Evolutionary conservation across 768 basidiomycete genomes (phyloP), one percentile per base, ranked within the genome.

Genomic region (Mycena amicta): DNA sequence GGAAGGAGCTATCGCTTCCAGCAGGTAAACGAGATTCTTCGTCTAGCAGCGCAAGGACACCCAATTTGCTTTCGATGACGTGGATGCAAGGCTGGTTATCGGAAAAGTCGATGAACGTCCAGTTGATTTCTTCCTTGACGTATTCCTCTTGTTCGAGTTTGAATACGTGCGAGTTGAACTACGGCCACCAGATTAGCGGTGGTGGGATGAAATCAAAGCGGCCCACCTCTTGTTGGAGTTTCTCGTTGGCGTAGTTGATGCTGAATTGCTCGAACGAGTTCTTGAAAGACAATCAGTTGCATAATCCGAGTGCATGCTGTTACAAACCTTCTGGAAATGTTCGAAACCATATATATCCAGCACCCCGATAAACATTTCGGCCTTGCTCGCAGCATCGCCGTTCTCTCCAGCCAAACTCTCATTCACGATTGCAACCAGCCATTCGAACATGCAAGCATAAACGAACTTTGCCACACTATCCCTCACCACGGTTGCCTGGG

Each of bases 131-230:
- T 71, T 99, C 97, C 63, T 96, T 93, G 52, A 98, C 87, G 69
- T 99, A 99, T 75, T 99, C 97, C 71, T 98, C 97, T 78, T 99
- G 97, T 71, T 99, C 97, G 40, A 99, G 86, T 80, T 98, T 95
- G 85, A 94, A 95, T 50, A 99, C 97, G 70, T 99, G 97, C 1
- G 96, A 97, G 67, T 98, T 98, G 79, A 99, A 99, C 92, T 97
- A 63, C 5, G 56, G 41, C 47, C 5, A 45, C 55, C 11, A 37
- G 30, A 30, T 45, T 13, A 66, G 65, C 53, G 67, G 50, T 41
- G 50, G 54, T 29, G 45, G 20, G n/a, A 25, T 22, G 41, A 47
- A 8, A 53, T 37, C 15, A 5, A 46, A 37, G 23, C n/a, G n/a
- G 59, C 79, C 49, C 64, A 92, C 94, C 87, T 98, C 95, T 74